A percentile compares a stretch with the other conserved stretches of the same genome.
Evolutionary conservation across 257 asterid species (phyloP).

Genomic region (Solanum rostratum): DNA sequence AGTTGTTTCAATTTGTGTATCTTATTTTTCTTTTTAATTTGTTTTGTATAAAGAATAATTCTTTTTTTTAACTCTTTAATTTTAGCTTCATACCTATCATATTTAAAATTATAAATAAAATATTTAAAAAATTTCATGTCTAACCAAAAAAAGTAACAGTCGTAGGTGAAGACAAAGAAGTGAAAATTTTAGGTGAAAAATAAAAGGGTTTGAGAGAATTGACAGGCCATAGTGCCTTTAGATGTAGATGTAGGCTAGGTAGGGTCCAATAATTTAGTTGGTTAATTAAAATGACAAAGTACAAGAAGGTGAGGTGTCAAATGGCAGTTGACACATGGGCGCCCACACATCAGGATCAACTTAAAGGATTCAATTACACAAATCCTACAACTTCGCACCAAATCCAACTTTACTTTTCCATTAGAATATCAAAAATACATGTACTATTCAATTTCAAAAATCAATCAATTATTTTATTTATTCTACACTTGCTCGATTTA

Average conservation of each 20-base stretch:
- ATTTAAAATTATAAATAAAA: background rate
- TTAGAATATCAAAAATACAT: too few relatives aligned
- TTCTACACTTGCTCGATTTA: too few relatives aligned
- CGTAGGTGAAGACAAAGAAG: background rate
- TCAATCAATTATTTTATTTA: too few relatives aligned
- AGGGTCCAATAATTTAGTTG: background rate
- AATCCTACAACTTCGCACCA: background rate
- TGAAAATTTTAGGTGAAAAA: background rate
- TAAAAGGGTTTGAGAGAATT: background rate
- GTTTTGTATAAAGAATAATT: background rate
- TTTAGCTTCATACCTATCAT: background rate
- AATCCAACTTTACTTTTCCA: background rate
- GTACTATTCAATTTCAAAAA: too few relatives aligned
- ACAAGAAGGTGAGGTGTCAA: constrained; percentile 39
- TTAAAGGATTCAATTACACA: background rate
- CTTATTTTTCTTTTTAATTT: background rate
- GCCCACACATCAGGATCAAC: constrained; percentile 4
- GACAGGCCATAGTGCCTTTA: background rate
- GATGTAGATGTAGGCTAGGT: background rate
- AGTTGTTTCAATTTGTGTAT: background rate
- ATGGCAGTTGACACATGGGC: constrained; percentile 27
- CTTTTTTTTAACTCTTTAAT: background rate
- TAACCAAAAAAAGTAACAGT: too few relatives aligned
- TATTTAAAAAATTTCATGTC: too few relatives aligned
- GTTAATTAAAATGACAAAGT: background rate